Evolutionary conservation across 352 stramenopile species (phyloP), one percentile per base, ranked within the genome.

Genomic region (Phytophthora kernoviae): DNA sequence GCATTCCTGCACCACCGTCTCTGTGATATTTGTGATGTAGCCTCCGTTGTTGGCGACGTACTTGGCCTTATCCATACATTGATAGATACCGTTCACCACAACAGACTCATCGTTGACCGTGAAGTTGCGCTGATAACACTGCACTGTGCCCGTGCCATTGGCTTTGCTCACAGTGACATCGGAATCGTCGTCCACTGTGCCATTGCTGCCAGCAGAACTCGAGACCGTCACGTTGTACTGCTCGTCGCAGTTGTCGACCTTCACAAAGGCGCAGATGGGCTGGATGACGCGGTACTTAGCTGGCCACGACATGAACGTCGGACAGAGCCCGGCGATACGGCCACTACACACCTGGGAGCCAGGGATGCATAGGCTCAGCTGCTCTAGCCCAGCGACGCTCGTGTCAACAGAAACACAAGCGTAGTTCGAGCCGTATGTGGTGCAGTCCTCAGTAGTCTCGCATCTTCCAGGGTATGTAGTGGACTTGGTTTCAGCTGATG

Each of bases 291-390:
- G 82, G 58, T 90, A 92, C 45, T 75, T 82, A 27, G 72, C 61
- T 15, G 84, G 80, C 84, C 84, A 93, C 18, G 81, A 81, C 53
- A 67, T 78, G 56, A 93, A 92, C 0, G 80, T 93, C 45, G 84
- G 82, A 32, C 84, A 93, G 26, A 79, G 54, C 12, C 84, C 84
- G 3, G 75, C 68, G 42, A 84, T 87, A 24, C 70, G 68, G 26
- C 82, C 82, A 21, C 75, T 87, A 65, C 84, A 92, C 36, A 88
- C 81, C 26, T 66, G 68, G 11, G 22, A 52, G 12, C 53, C 66
- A 6, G 80, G 73, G 32, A 94, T 84, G 52, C 81, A 92, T 77
- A 92, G 88, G 43, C 69, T 88, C 21, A 91, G 68, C 24, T 75
- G 70, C 58, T 87, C 70, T 7, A 94, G 55, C 0, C 79, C 79